Evolutionary conservation across 2,329 filamentous ascomycete species (phyloP).

Genomic region (Cercospora sp.): DNA sequence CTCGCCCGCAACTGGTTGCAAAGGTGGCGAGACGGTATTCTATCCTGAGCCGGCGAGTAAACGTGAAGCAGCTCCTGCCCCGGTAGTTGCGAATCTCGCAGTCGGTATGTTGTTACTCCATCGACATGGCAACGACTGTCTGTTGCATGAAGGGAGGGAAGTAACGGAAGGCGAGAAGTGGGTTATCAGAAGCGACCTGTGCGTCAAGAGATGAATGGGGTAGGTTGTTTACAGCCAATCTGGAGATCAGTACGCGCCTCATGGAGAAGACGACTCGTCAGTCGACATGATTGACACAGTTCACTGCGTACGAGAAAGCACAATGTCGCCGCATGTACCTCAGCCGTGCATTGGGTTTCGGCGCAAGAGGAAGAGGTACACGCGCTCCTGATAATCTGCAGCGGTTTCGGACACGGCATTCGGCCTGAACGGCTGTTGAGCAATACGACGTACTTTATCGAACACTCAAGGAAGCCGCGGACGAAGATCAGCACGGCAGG

Average conservation of each 20-base stretch:
- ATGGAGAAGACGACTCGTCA: not conserved
- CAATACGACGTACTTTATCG: too few relatives aligned
- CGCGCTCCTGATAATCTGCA: not conserved
- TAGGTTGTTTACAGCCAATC: not conserved
- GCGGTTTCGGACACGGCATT: not conserved
- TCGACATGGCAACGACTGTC: constrained; percentile 83
- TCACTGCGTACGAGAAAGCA: too few relatives aligned
- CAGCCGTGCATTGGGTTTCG: too few relatives aligned
- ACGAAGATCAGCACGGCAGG: not conserved
- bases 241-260: not conserved
- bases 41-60: constrained; percentile 64
- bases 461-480: not conserved
- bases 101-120: constrained; percentile 85
- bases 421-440: too few relatives aligned
- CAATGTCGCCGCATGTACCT: too few relatives aligned
- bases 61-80: constrained; percentile 45
- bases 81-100: constrained; percentile 71
- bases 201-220: constrained; percentile 55
- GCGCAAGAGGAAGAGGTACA: not conserved
- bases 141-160: constrained; percentile 83
- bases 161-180: constrained; percentile 83
- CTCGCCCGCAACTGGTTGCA: constrained; percentile 69
- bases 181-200: constrained; percentile 83
- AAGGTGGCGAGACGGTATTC: constrained; percentile 89
- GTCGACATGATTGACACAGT: not conserved